Evolutionary conservation across 78 protist species (phyloP), one percentile per base, ranked within the genome.

Genomic region (Pelomyxa schiedti): DNA sequence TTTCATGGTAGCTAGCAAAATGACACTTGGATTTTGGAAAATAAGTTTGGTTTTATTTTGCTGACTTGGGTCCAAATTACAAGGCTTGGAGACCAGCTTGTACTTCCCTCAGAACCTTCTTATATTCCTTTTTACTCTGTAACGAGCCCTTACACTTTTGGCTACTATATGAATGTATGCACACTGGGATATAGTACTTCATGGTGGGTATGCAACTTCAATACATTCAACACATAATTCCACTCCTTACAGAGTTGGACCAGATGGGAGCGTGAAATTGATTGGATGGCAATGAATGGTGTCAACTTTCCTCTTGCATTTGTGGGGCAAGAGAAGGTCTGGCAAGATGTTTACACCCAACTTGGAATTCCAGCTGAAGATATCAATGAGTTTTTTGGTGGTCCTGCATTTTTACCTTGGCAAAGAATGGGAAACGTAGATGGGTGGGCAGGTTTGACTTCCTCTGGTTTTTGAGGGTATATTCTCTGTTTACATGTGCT

Each of bases 341-440:
- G 91, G 88, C 66, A 40, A 35, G n/a, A 80, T n/a, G 73, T 76
- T 2, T 89, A 74, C 67, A 16, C 30, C n/a, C 38, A 77, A 9
- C 1, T 88, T 2, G 89, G 89, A 1, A 65, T 86, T 6, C 7
- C 84, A 1, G 41, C 47, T 5, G 36, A 83, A 1, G 87, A 88
- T 28, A 72, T 88, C 1, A 9, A 7, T 5, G 32, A 29, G 22
- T 90, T 66, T 74, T 84, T 88, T 32, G 71, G 86, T 3, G 94
- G 94, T 38, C 92, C 94, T 4, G 94, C 92, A 37, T 90, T 90
- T 73, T 71, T 90, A 24, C 88, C 94, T 29, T 90, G 94, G 94
- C 80, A 88, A 73, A 68, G 92, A 36, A 88, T 88, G 94, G 94
- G 91, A 28, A 90, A 88, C 70, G 71, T 88, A 22, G 76, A 87